Conservation (phyloP, 306 rosid species). For the Pachyrhizus erosus region DNA sequence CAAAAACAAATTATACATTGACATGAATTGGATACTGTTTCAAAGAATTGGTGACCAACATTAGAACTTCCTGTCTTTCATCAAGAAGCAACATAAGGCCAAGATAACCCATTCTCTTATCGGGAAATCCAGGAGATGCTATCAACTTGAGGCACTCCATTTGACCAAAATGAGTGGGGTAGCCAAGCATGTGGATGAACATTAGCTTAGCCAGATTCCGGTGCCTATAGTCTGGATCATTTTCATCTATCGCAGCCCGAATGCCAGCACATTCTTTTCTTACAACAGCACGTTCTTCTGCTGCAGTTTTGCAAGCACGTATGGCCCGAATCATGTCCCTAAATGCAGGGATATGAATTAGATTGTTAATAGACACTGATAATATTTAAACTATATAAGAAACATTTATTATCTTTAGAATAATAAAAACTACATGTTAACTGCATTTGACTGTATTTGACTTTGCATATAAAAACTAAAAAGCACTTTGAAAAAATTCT, state of each 20-base stretch:
- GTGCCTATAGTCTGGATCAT: not conserved
- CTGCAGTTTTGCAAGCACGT: constrained; percentile 19
- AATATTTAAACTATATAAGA: not conserved
- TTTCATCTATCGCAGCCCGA: not conserved
- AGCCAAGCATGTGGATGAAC: constrained; percentile 31
- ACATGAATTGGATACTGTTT: constrained; percentile 18
- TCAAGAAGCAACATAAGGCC: constrained; percentile 21
- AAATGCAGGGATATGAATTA: not conserved
- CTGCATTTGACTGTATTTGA: not conserved
- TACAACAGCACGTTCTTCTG: constrained; percentile 22
- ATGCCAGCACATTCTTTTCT: constrained; percentile 20
- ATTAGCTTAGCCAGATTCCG: constrained; percentile 29
- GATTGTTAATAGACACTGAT: not conserved
- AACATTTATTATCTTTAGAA: not conserved
- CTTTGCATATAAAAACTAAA: not conserved
- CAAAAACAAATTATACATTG: not conserved
- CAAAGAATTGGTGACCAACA: constrained; percentile 21
- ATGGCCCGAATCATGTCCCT: constrained; percentile 22
- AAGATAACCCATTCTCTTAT: constrained; percentile 24
- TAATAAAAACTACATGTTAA: not conserved
- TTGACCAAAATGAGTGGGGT: constrained; percentile 13
- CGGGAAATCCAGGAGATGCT: constrained; percentile 13
- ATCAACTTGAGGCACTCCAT: constrained; percentile 25
- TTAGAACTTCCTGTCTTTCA: constrained; percentile 19
- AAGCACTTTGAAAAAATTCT: not conserved